Evolutionary conservation across 768 basidiomycete species (phyloP).

Genomic region (Suillus alpinus): DNA sequence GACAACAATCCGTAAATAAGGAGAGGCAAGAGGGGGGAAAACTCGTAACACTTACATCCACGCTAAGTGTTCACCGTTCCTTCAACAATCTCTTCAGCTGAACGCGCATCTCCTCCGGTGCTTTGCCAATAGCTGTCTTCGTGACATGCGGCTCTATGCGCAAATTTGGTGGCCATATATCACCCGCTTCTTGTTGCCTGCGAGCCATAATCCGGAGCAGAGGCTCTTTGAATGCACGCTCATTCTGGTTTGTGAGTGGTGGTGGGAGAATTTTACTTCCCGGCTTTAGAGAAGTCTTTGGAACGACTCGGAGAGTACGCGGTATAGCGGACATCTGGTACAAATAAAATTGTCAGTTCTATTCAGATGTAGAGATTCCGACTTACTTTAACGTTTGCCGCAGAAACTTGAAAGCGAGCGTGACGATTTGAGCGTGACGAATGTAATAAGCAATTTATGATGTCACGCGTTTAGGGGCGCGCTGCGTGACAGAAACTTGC

Average conservation of each 20-base stretch:
- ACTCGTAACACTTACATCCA: background rate
- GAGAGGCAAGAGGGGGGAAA: too few species aligned
- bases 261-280: slow-evolving; percentile 22
- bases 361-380: background rate
- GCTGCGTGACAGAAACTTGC: background rate
- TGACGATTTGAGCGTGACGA: background rate
- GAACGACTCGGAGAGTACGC: slow-evolving; percentile 34
- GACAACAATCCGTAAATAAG: background rate
- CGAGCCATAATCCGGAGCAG: slow-evolving; percentile 43
- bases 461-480: slow-evolving; percentile 2
- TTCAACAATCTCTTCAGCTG: slow-evolving; percentile 40
- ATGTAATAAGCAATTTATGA: background rate
- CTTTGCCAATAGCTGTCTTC: slow-evolving; percentile 37
- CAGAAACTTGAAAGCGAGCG: background rate
- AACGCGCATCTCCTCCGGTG: slow-evolving; percentile 35
- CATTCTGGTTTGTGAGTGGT: slow-evolving; percentile 31
- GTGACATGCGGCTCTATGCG: slow-evolving; percentile 47
- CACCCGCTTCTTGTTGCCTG: slow-evolving; percentile 36
- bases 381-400: background rate
- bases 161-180: slow-evolving; percentile 46
- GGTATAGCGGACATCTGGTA: slow-evolving; percentile 6
- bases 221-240: slow-evolving; percentile 27
- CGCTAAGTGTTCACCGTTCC: slow-evolving; percentile 24
- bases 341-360: background rate
- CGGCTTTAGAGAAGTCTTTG: slow-evolving; percentile 28